Percentiles rank a stretch among this genome's conserved stretches.
phyloP scores from a whole-genome alignment of 202 grass and related monocot species.

The Schoenoplectus triqueter region DNA sequence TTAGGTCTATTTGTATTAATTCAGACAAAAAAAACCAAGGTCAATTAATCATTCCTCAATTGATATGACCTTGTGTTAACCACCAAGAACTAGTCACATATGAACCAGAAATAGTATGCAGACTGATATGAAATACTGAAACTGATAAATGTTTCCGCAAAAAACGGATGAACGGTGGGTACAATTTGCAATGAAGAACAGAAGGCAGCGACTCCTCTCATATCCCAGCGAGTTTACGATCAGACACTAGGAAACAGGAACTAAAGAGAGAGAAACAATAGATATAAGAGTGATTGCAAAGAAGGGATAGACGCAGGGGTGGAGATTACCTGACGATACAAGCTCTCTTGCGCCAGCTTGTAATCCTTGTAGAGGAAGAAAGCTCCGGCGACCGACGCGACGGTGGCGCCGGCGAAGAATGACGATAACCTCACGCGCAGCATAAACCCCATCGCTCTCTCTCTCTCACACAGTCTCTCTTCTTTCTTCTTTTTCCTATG shows the following conservation, averaged over 20 bases:
- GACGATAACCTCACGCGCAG: slow-evolving; percentile 87
- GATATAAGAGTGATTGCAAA: not conserved
- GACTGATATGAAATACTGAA: not conserved
- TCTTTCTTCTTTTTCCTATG: not conserved
- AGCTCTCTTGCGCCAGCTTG: slow-evolving; percentile 72
- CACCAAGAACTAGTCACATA: not conserved
- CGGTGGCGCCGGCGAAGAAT: slow-evolving; percentile 87
- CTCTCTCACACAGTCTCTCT: not conserved
- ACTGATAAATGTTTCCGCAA: not conserved
- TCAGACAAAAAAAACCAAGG: not conserved
- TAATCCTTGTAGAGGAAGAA: slow-evolving; percentile 99
- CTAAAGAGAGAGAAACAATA: not conserved
- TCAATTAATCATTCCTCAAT: not conserved
- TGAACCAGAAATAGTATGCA: not conserved
- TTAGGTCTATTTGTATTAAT: not conserved
- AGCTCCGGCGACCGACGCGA: slow-evolving; percentile 54
- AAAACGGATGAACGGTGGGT: not conserved
- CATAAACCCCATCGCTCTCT: slow-evolving; percentile 76
- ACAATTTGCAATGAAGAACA: not conserved
- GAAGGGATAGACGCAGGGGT: not conserved
- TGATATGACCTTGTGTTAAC: not conserved
- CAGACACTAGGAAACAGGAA: not conserved
- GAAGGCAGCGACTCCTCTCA: not conserved
- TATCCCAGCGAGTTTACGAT: not conserved
- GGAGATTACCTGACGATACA: slow-evolving; percentile 59